Evolutionary conservation across 2,329 filamentous ascomycete species (phyloP), one percentile per base, ranked within the genome.

Genomic region (Venturia pyrina): DNA sequence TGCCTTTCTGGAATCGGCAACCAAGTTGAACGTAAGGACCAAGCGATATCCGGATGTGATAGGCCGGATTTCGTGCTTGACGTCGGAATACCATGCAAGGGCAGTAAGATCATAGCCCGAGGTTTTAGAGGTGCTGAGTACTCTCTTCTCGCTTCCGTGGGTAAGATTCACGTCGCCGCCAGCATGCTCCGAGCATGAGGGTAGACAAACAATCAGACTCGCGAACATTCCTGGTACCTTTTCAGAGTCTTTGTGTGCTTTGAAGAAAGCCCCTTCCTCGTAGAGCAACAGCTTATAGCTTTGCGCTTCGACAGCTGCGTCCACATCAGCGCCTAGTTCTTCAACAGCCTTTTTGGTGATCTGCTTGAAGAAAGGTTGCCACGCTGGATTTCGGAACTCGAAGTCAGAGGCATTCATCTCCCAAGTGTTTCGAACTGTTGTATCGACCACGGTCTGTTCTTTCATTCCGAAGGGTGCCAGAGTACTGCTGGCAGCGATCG

Each of bases 21-120:
- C 67, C 60, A 86, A 76, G 69, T 85, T 84, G 72, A 83, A 86
- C 0, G 78, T 82, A 13, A 86, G 68, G 11, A 83, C 81, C 65
- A 80, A 76, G 3, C 81, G 79, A 69, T 80, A 78, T 2, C 83
- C 63, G 41, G 48, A 43, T 6, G 28, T 43, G 24, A 65, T n/a
- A 28, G 63, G 48, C 28, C 5, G 15, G 13, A 65, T 46, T 70
- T 85, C 78, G 68, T 85, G 81, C 1, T 73, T 75, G 0, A 85
- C 81, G 65, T 85, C 81, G 0, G 81, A 79, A 70, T 83, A 85
- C 83, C 78, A 80, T 32, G 67, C 65, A n/a, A 67, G 43, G 8
- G 60, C 60, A 1, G 67, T 62, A 21, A 70, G 41, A 24, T 67
- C 63, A 8, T 48, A 48, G 6, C 44, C 44, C 19, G 44, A 48